Conservation (phyloP, 2,329 filamentous ascomycete genomes). For the Cladosporium austrohemisphaericum region DNA sequence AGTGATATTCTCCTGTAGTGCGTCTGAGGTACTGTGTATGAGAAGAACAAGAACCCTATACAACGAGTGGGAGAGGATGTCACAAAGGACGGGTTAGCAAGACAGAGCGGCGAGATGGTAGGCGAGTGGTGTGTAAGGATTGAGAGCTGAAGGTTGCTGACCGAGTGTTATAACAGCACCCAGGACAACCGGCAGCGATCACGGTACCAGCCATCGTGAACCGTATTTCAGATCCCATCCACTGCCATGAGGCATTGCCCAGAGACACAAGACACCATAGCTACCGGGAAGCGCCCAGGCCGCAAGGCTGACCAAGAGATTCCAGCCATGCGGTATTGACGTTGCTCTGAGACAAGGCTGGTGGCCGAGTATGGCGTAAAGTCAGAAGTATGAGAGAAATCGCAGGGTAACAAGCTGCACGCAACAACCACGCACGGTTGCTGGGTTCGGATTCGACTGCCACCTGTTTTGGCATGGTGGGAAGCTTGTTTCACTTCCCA, state of each 20-base stretch:
- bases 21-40: neutral
- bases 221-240: slow-evolving; percentile 4
- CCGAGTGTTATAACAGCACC: slow-evolving; percentile 9
- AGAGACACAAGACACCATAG: slow-evolving; percentile 14
- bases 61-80: slow-evolving; percentile 9
- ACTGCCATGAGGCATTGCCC: slow-evolving; percentile 1
- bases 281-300: slow-evolving; percentile 9
- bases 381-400: slow-evolving; percentile 1
- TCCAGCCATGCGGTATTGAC: slow-evolving; percentile 16
- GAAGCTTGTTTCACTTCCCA: slow-evolving; percentile 2
- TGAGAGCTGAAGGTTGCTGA: slow-evolving; percentile 4
- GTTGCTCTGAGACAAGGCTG: slow-evolving; percentile 10
- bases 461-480: slow-evolving; percentile 14
- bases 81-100: slow-evolving; percentile 14
- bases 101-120: neutral
- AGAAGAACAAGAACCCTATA: neutral
- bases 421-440: slow-evolving; percentile 5
- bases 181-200: slow-evolving; percentile 3
- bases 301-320: slow-evolving; percentile 10
- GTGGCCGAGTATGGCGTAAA: neutral
- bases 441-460: neutral
- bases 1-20: neutral
- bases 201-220: slow-evolving; percentile 11
- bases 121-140: slow-evolving; percentile 9
- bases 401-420: slow-evolving; percentile 7